Evolutionary conservation across 2,329 filamentous ascomycete genomes (phyloP).

Genomic region (Beauveria scarabaeidicola): DNA sequence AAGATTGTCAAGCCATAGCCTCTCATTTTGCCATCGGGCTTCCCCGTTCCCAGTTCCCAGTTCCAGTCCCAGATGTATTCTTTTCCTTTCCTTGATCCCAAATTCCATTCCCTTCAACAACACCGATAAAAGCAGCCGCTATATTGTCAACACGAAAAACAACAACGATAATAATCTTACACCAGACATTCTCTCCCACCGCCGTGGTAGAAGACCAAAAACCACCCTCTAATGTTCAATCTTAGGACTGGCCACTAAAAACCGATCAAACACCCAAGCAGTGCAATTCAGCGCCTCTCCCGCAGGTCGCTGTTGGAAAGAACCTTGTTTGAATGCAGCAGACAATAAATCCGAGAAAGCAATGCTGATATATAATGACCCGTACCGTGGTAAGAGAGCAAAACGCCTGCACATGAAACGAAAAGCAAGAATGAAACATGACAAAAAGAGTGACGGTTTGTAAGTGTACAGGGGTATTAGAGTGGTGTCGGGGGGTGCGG

Average conservation of each 20-base stretch:
- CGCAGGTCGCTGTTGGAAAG: background rate
- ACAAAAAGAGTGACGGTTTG: slow-evolving; percentile 7
- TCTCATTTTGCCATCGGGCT: slow-evolving; percentile 6
- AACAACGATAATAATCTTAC: background rate
- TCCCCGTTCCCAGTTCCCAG: slow-evolving; percentile 1
- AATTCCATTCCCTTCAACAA: slow-evolving; percentile 5
- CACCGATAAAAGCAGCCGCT: slow-evolving; percentile 1
- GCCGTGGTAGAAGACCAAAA: background rate
- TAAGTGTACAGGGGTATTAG: slow-evolving; percentile 11
- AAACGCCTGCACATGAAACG: slow-evolving; percentile 8
- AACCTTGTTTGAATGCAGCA: background rate
- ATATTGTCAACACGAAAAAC: slow-evolving; percentile 1
- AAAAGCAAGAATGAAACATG: slow-evolving; percentile 1
- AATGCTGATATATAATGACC: background rate
- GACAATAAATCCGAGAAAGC: background rate
- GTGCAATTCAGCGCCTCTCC: background rate
- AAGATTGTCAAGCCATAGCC: background rate
- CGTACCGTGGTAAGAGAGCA: background rate
- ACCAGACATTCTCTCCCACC: background rate
- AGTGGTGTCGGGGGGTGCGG: background rate
- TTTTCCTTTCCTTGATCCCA: background rate
- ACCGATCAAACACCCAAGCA: slow-evolving; percentile 1
- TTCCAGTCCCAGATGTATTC: slow-evolving; percentile 1
- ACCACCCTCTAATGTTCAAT: background rate
- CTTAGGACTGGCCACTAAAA: background rate